Base-by-base conservation (phyloP, 75 land plant genomes). In the Gnetum montanum region DNA sequence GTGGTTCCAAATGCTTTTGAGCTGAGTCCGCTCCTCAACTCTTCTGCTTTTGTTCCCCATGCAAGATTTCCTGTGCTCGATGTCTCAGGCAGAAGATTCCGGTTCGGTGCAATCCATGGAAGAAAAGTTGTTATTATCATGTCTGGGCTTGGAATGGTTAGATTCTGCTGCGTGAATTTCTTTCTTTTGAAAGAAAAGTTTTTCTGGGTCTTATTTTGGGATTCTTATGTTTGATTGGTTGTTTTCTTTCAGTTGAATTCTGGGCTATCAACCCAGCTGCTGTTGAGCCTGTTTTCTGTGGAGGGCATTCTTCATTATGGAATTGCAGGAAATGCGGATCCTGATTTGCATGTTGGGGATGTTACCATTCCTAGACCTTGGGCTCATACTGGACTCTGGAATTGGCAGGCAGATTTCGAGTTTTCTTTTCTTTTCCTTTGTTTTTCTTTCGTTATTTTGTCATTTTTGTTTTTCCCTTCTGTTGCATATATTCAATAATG, bases 311-410 rank as follows among this genome's bases (percentile, higher is more conserved):
- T 83, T 24, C 83, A 75, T 34, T 75, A 66, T 75, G 87, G 87
- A 37, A 76, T 76, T 49, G 83, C 83, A 38, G 83, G 87, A 33
- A 83, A 70, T 68, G 70, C 79, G 45, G 58, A 83, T 36, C 51
- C 71, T 10, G 10, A 37, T 10, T 52, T 79, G 22, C 24, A 83
- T 16, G 67, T 69, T 34, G 87, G 78, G 49, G 83, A 83, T 54
- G 78, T 79, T 3, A 64, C 72, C 18, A 70, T 83, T 47, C 76
- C 83, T 24, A 37, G 44, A 6, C 73, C 58, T 37, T 79, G 83
- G 83, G 76, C 82, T 24, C 83, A 79, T 44, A 72, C 79, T n/a
- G 87, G 79, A 26, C 74, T 79, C 4, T 83, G 87, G 87, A 78
- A 70, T 41, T 83, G 83, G 83, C 79, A 83, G 76, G 87, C 79